Evolutionary conservation across 2,329 filamentous ascomycete genomes (phyloP).

Genomic region (Ceratocystis colombiana): DNA sequence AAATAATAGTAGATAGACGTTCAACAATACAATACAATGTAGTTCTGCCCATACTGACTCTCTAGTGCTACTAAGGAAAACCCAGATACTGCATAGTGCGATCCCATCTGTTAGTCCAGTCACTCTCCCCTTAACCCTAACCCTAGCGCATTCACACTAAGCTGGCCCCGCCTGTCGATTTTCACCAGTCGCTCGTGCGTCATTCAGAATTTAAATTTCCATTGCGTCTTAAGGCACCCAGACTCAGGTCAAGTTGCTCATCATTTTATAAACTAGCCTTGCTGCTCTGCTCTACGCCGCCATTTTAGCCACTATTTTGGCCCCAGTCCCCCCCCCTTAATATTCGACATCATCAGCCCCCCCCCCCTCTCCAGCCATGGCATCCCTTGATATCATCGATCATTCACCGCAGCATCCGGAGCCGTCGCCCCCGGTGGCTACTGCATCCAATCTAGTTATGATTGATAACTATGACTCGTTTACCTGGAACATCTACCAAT

Average conservation of each 20-base stretch:
- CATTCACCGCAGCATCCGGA: constrained; percentile 80
- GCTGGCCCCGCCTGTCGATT: constrained; percentile 12
- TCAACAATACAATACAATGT: too few species aligned
- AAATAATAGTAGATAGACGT: too few species aligned
- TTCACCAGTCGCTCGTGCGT: neutral
- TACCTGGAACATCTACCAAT: constrained; percentile 99
- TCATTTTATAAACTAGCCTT: neutral
- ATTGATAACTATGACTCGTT: constrained; percentile 99
- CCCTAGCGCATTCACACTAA: constrained; percentile 11
- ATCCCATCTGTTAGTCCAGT: neutral
- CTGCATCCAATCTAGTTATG: constrained; percentile 80
- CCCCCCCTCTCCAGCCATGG: constrained; percentile 35
- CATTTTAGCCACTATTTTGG: neutral
- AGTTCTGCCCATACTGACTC: too few species aligned
- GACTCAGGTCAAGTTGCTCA: neutral
- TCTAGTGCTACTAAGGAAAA: neutral
- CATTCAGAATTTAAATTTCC: neutral
- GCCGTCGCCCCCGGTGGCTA: constrained; percentile 60
- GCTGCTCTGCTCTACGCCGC: neutral
- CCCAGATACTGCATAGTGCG: neutral
- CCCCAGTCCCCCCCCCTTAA: neutral
- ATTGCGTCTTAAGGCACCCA: neutral
- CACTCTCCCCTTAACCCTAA: neutral
- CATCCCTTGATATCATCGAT: constrained; percentile 50
- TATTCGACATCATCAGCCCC: neutral